Percentiles rank a stretch among this genome's conserved stretches.
Evolutionary conservation across 1,284 basidiomycete genomes (phyloP).

Genomic region (Apiotrichum sp.): DNA sequence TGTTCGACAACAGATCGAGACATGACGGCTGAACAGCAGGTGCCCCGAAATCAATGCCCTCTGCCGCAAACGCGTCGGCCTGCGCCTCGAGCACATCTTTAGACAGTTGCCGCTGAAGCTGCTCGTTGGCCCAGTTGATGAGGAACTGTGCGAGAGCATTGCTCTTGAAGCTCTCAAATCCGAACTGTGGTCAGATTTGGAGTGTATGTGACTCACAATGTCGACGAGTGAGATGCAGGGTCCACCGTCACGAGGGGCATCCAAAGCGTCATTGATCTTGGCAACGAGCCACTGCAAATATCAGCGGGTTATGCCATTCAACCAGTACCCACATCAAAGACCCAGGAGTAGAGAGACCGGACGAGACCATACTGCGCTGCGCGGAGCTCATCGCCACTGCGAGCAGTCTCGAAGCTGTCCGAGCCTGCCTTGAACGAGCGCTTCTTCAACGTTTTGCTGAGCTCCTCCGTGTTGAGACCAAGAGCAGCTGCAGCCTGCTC

Average conservation of each 20-base stretch:
- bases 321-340: constrained; percentile 3
- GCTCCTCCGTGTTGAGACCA: constrained; percentile 7
- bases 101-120: constrained; percentile 14
- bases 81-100: constrained; percentile 16
- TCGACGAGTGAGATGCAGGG: constrained; percentile 16
- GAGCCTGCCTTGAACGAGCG: constrained; percentile 13
- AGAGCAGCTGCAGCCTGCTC: constrained; percentile 5
- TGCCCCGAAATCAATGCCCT: constrained; percentile 13
- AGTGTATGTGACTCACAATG: not conserved
- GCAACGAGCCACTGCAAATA: constrained; percentile 14
- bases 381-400: constrained; percentile 12
- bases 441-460: constrained; percentile 11
- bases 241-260: constrained; percentile 4
- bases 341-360: constrained; percentile 16
- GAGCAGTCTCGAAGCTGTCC: constrained; percentile 12
- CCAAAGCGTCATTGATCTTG: constrained; percentile 12
- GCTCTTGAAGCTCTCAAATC: constrained; percentile 15
- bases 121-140: constrained; percentile 23
- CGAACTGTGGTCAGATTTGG: constrained; percentile 5
- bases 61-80: constrained; percentile 14
- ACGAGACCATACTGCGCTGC: constrained; percentile 16
- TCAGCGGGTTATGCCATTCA: not conserved
- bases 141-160: constrained; percentile 19
- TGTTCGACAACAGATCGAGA: constrained; percentile 9
- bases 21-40: constrained; percentile 10